Evolutionary conservation across 345 rosid species (phyloP), one percentile per base, ranked within the genome.

Genomic region (Eucalyptus victrix): DNA sequence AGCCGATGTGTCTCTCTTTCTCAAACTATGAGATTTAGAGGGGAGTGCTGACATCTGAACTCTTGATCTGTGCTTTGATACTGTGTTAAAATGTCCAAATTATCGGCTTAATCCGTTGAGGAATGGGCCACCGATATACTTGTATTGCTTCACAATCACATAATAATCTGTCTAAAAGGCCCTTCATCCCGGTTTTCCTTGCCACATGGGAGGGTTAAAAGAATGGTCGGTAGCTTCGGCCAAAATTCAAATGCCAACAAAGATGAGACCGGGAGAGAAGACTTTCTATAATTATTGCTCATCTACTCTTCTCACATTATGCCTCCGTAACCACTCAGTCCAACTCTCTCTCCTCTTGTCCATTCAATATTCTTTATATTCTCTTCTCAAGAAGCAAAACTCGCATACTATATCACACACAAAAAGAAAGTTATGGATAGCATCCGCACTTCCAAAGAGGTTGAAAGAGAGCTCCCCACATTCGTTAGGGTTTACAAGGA

Each of bases 401-500:
- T 58, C 65, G 26, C 65, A 26, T 54, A 54, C 65, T 58, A 17
- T 17, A 67, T 67, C 42, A 67, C 40, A 17, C 14, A 34, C 80
- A 34, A 34, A 69, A 69, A 17, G 80, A 34, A 69, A 92, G 95
- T 47, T 92, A 95, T 94, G 94, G 93, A 90, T 91, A 92, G 90
- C 90, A 4, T 5, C 53, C 19, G 42, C 54, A 86, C 53, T 47
- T 86, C 26, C 87, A 91, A 90, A n/a, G 92, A 93, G 56, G 87
- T 92, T 4, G 91, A 50, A 14, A 87, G 87, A 16, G 93, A 94
- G 88, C 49, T 93, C n/a, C 91, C 49, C 9, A 87, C 92, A 11
- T 69, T 37, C n/a, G 21, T 92, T 54, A 86, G 91, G 42, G 86
- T 93, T 86, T 93, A 88, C 93, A 91, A 88, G 87, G 93, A 92